Conservation (phyloP, 352 stramenopile genomes). For the Hyaloperonospora arabidopsidis region DNA sequence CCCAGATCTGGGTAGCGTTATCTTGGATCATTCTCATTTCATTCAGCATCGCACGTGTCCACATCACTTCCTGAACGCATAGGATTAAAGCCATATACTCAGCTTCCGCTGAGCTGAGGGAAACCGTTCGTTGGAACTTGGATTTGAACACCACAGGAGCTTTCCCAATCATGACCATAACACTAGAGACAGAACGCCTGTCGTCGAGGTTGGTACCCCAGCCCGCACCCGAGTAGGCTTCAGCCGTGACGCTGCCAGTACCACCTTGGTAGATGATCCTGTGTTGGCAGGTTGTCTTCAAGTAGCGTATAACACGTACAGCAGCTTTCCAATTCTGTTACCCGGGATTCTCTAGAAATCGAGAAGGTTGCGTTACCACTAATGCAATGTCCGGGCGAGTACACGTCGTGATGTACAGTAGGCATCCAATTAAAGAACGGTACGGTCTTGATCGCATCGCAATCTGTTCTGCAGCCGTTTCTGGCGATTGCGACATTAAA, state of each 20-base stretch:
- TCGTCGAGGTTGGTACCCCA: constrained; percentile 13
- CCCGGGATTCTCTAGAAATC: constrained; percentile 5
- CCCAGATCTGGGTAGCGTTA: no score
- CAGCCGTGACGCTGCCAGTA: background rate
- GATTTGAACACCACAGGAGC: constrained; percentile 9
- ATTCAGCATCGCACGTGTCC: no score
- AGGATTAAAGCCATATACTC: no score
- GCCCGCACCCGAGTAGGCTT: constrained; percentile 14
- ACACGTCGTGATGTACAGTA: constrained; percentile 14
- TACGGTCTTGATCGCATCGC: constrained; percentile 10
- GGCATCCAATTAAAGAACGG: constrained; percentile 8
- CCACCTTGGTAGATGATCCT: constrained; percentile 5
- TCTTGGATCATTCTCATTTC: no score
- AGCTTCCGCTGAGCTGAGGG: no score
- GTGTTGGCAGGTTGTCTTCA: constrained; percentile 3
- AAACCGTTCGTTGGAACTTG: constrained; percentile 11
- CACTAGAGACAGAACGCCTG: constrained; percentile 8
- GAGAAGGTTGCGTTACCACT: constrained; percentile 6
- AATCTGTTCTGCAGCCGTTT: background rate
- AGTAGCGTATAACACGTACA: constrained; percentile 8
- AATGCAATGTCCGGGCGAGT: constrained; percentile 8
- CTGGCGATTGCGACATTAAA: background rate
- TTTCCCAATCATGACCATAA: constrained; percentile 16
- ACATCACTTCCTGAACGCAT: no score
- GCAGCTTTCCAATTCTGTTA: constrained; percentile 2